Evolutionary conservation across 2,329 filamentous ascomycete genomes (phyloP).

Genomic region (Camillea tinctor): DNA sequence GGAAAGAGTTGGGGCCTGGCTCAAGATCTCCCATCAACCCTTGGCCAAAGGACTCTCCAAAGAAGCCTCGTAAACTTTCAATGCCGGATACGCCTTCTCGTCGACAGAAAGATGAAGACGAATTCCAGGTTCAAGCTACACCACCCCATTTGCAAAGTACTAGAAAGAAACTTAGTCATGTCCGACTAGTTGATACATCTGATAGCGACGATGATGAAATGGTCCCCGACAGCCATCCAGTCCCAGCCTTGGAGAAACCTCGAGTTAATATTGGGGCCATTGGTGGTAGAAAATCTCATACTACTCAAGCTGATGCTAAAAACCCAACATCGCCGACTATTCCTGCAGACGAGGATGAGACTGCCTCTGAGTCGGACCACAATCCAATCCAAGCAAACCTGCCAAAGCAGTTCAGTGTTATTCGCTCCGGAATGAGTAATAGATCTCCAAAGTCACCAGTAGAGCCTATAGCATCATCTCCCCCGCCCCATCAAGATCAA

Average conservation of each 20-base stretch:
- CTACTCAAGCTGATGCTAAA: constrained; percentile 6
- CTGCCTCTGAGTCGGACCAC: constrained; percentile 30
- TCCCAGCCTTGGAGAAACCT: constrained; percentile 9
- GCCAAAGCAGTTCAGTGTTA: constrained; percentile 5
- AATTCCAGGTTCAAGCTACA: constrained; percentile 52
- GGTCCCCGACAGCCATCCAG: constrained; percentile 20
- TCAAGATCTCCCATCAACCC: constrained; percentile 25
- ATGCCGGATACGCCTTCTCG: constrained; percentile 15
- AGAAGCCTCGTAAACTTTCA: constrained; percentile 13
- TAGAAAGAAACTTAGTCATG: constrained; percentile 24
- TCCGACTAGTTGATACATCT: constrained; percentile 2
- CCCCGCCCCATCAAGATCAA: constrained; percentile 15
- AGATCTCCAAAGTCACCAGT: constrained; percentile 30
- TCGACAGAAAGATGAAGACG: constrained; percentile 43
- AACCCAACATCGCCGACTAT: constrained; percentile 26
- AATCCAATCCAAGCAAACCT: constrained; percentile 18
- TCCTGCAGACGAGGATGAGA: constrained; percentile 26
- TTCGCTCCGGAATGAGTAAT: constrained; percentile 20
- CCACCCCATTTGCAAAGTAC: constrained; percentile 38
- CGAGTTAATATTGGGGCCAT: constrained; percentile 21
- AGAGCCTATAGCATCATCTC: constrained; percentile 21
- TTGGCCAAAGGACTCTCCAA: constrained; percentile 2
- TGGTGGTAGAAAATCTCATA: constrained; percentile 14
- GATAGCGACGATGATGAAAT: constrained; percentile 17
- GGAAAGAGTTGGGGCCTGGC: constrained; percentile 41